A percentile compares a stretch with the other conserved stretches of the same genome.
phyloP scores from a whole-genome alignment of 2,329 filamentous ascomycete genomes.

The Calonectria naviculata region DNA sequence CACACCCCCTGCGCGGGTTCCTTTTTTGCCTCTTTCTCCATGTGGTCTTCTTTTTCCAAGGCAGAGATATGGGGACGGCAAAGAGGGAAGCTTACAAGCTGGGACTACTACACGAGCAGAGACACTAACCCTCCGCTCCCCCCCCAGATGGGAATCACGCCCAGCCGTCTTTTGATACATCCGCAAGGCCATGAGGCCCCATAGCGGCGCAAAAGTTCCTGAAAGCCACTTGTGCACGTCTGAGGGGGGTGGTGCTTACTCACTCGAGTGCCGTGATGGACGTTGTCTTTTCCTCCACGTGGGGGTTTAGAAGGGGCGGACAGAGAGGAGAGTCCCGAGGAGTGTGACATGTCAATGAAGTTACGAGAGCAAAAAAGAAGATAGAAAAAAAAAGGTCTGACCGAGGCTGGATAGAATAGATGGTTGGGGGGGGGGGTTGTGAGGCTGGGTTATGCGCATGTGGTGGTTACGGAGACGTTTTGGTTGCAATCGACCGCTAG shows the following conservation, averaged over 20 bases:
- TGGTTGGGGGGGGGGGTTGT: no score
- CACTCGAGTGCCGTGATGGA: background rate
- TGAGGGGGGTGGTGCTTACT: background rate
- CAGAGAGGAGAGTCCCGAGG: background rate
- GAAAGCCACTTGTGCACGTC: background rate
- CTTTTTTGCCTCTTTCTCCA: background rate
- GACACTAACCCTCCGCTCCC: background rate
- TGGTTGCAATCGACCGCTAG: background rate
- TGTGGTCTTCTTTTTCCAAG: background rate
- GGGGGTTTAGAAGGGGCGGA: background rate
- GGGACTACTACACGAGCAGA: background rate
- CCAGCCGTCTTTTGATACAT: background rate
- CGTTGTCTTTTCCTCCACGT: background rate
- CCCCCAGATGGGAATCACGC: background rate
- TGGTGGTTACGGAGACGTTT: background rate
- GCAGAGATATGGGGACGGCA: background rate
- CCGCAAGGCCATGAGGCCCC: slow-evolving; percentile 4
- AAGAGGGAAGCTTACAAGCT: background rate
- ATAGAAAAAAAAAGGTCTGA: background rate
- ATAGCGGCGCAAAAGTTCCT: slow-evolving; percentile 16
- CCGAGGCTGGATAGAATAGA: background rate
- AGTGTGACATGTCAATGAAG: background rate
- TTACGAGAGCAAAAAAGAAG: background rate
- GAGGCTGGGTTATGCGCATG: background rate
- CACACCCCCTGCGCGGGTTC: background rate